phyloP scores from a whole-genome alignment of 1,284 basidiomycete species.

The Volvariella surrecta region DNA sequence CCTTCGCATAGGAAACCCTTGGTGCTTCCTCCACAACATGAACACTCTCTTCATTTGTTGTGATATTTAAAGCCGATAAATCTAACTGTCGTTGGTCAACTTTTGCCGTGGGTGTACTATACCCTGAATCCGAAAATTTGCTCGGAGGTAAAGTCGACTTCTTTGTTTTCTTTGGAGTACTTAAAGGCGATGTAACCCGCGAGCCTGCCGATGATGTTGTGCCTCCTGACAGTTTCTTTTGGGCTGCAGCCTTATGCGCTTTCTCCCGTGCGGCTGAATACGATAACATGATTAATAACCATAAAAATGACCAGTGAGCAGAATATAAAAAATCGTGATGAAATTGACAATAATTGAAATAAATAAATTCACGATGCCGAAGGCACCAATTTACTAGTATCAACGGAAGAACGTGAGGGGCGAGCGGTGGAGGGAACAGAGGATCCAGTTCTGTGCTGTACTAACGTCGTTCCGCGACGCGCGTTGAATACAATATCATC shows the following conservation, averaged over 20 bases:
- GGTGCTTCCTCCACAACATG: conserved; percentile 53
- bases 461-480: conserved; percentile 63
- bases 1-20: conserved; percentile 67
- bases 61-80: conserved; percentile 67
- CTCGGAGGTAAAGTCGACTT: conserved; percentile 21
- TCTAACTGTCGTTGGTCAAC: conserved; percentile 57
- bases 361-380: too few species aligned
- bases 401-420: conserved; percentile 9
- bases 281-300: conserved; percentile 31
- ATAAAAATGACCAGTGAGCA: conserved; percentile 16
- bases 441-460: conserved; percentile 24
- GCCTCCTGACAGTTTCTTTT: conserved; percentile 22
- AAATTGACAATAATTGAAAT: too few species aligned
- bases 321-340: too few species aligned
- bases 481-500: conserved; percentile 80
- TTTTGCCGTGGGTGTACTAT: too few species aligned
- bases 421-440: conserved; percentile 14
- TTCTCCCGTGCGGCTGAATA: conserved; percentile 65
- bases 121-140: neutral
- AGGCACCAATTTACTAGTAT: too few species aligned
- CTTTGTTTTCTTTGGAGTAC: conserved; percentile 27
- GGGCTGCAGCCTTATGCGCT: conserved; percentile 47
- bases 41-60: conserved; percentile 31
- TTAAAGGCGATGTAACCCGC: conserved; percentile 33
- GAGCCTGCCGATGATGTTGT: conserved; percentile 29